Evolutionary conservation across 1,284 basidiomycete genomes (phyloP).

Genomic region (Puccinia coronata): DNA sequence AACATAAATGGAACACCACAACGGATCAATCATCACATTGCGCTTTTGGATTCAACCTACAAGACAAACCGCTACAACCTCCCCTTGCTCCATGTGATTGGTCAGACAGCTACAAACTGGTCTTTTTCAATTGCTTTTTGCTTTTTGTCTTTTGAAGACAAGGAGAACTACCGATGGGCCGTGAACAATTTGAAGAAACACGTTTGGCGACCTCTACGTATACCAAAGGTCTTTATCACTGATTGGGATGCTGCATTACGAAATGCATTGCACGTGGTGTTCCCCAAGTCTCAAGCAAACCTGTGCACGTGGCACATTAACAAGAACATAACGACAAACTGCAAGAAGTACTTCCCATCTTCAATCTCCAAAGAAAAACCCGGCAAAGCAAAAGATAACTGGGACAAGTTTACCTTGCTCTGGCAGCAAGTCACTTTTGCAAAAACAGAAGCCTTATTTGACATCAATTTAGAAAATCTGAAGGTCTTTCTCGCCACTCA

Average conservation of each 20-base stretch:
- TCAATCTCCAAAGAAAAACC: not conserved
- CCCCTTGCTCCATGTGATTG: too few species aligned
- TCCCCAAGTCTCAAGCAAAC: not conserved
- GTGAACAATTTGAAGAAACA: not conserved
- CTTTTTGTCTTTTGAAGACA: not conserved
- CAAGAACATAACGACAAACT: not conserved
- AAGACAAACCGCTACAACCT: not conserved
- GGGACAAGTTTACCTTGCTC: not conserved
- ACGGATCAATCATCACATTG: too few species aligned
- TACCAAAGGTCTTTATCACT: slow-evolving; percentile 19
- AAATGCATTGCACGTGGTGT: not conserved
- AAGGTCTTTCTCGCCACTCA: not conserved
- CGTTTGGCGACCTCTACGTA: not conserved
- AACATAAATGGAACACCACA: too few species aligned
- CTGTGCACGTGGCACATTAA: slow-evolving; percentile 1
- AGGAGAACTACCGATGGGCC: not conserved
- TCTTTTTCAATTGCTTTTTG: not conserved
- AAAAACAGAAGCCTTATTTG: not conserved
- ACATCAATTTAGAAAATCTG: not conserved
- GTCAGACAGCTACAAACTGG: not conserved
- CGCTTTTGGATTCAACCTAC: too few species aligned
- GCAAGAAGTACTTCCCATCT: too few species aligned
- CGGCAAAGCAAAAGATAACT: not conserved
- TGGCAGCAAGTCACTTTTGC: not conserved
- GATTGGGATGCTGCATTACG: not conserved